Percentiles rank a stretch among this genome's conserved stretches.
Evolutionary conservation across 2,329 filamentous ascomycete species (phyloP).

Genomic region (Phialophora tarda): DNA sequence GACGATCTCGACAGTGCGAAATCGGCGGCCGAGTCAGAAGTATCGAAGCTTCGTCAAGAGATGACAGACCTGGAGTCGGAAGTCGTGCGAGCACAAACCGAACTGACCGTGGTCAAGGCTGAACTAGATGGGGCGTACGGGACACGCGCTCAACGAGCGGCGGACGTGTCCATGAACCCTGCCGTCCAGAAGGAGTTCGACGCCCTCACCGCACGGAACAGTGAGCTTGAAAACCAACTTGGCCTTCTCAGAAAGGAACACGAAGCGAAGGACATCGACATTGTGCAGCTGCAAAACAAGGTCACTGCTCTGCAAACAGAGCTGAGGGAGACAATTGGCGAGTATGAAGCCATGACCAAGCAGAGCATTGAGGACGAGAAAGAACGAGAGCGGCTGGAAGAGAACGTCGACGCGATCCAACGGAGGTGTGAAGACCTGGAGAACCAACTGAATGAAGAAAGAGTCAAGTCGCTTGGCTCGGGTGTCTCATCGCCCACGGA

Average conservation of each 20-base stretch:
- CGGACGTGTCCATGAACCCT: slow-evolving; percentile 65
- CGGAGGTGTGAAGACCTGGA: slow-evolving; percentile 69
- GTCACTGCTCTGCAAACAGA: slow-evolving; percentile 67
- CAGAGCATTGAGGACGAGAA: slow-evolving; percentile 73
- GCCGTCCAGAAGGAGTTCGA: slow-evolving; percentile 66
- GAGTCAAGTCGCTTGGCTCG: slow-evolving; percentile 68
- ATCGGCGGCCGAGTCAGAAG: slow-evolving; percentile 46
- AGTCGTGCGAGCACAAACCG: slow-evolving; percentile 69
- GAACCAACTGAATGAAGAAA: slow-evolving; percentile 69
- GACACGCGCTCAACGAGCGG: slow-evolving; percentile 69
- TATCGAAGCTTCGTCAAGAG: slow-evolving; percentile 55
- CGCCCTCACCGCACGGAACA: slow-evolving; percentile 57
- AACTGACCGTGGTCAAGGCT: slow-evolving; percentile 87
- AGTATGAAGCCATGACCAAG: slow-evolving; percentile 73
- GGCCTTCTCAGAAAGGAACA: slow-evolving; percentile 49
- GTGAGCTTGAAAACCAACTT: slow-evolving; percentile 55
- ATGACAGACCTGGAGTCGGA: slow-evolving; percentile 64
- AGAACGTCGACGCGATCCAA: slow-evolving; percentile 66
- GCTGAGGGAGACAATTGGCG: slow-evolving; percentile 69
- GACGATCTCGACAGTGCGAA: slow-evolving; percentile 40
- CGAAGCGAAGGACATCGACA: slow-evolving; percentile 39
- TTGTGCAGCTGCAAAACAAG: slow-evolving; percentile 51
- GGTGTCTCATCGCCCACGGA: slow-evolving; percentile 54
- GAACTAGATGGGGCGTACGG: slow-evolving; percentile 96
- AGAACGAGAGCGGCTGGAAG: slow-evolving; percentile 69